A percentile compares a stretch with the other conserved stretches of the same genome.
phyloP scores from a whole-genome alignment of 768 basidiomycete species.

The Leccinum truebloodii region DNA sequence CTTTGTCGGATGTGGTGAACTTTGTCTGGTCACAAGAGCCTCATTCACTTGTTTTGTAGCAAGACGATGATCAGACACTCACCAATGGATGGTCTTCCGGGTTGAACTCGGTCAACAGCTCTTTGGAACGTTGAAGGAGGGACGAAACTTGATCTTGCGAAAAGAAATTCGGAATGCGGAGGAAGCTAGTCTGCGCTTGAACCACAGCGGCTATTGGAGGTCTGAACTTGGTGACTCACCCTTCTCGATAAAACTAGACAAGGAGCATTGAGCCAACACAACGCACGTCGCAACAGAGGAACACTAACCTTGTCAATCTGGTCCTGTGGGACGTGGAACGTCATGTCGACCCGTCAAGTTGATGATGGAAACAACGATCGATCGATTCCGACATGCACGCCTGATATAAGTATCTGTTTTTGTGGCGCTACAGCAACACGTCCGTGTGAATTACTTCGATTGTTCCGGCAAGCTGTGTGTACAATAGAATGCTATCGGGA shows the following conservation, averaged over 20 bases:
- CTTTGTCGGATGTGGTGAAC: slow-evolving; percentile 76
- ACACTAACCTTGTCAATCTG: slow-evolving; percentile 58
- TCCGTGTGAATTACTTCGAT: slow-evolving; percentile 7
- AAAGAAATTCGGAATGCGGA: slow-evolving; percentile 77
- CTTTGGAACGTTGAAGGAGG: slow-evolving; percentile 69
- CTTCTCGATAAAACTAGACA: slow-evolving; percentile 56
- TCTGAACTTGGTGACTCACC: slow-evolving; percentile 39
- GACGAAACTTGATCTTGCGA: slow-evolving; percentile 52
- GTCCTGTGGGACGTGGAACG: slow-evolving; percentile 52
- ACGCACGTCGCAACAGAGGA: not conserved
- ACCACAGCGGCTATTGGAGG: not conserved
- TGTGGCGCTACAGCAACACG: not conserved
- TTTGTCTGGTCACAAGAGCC: slow-evolving; percentile 58
- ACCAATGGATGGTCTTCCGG: slow-evolving; percentile 82
- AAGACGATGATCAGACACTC: slow-evolving; percentile 21
- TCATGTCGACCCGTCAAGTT: slow-evolving; percentile 1
- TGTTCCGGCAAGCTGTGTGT: not conserved
- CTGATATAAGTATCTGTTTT: not conserved
- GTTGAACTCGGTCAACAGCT: slow-evolving; percentile 77
- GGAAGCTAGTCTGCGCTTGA: slow-evolving; percentile 54
- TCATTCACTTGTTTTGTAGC: not conserved
- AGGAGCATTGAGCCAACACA: not conserved
- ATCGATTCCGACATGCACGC: not conserved
- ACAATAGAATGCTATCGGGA: slow-evolving; percentile 15
- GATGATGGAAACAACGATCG: not conserved